Percentiles rank a stretch among this genome's conserved stretches.
These are phyloP conservation scores for Arthroderma sp. DNA, from an alignment of 2,329 filamentous ascomycete species.

Conservation along the genomic window DNA sequence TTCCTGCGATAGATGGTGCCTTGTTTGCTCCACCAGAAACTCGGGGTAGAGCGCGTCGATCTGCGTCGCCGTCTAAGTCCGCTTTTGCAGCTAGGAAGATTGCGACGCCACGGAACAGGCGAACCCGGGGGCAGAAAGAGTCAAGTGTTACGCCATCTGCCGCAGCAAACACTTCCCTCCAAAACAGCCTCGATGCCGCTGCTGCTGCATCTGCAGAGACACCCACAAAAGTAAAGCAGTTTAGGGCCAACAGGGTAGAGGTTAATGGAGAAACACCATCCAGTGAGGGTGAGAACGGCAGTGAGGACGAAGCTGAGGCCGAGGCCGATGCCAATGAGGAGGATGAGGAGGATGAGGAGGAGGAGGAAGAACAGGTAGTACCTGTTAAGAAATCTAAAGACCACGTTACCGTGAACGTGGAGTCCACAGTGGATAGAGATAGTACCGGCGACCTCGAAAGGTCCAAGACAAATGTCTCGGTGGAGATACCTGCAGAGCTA, in stretches of 20 bases:
- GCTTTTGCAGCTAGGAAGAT: constrained; percentile 41
- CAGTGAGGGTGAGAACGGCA: constrained; percentile 17
- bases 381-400: constrained; percentile 8
- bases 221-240: constrained; percentile 14
- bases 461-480: constrained; percentile 58
- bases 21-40: constrained; percentile 17
- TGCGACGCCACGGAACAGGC: constrained; percentile 42
- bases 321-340: constrained; percentile 13
- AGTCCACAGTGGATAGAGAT: constrained; percentile 47
- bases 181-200: constrained; percentile 35
- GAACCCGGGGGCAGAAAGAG: constrained; percentile 36
- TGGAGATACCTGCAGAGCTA: constrained; percentile 58
- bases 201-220: constrained; percentile 19
- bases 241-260: constrained; percentile 9
- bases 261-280: constrained; percentile 14
- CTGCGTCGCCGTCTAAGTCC: constrained; percentile 41
- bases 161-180: constrained; percentile 35
- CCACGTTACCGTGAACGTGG: constrained; percentile 57
- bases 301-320: constrained; percentile 7
- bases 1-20: constrained; percentile 34
- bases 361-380: constrained; percentile 3
- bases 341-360: constrained; percentile 17
- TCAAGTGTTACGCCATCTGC: constrained; percentile 36
- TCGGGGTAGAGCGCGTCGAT: constrained; percentile 44
- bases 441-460: constrained; percentile 45